phyloP scores from a whole-genome alignment of 2,329 filamentous ascomycete genomes.

The Plenodomus biglobosus region DNA sequence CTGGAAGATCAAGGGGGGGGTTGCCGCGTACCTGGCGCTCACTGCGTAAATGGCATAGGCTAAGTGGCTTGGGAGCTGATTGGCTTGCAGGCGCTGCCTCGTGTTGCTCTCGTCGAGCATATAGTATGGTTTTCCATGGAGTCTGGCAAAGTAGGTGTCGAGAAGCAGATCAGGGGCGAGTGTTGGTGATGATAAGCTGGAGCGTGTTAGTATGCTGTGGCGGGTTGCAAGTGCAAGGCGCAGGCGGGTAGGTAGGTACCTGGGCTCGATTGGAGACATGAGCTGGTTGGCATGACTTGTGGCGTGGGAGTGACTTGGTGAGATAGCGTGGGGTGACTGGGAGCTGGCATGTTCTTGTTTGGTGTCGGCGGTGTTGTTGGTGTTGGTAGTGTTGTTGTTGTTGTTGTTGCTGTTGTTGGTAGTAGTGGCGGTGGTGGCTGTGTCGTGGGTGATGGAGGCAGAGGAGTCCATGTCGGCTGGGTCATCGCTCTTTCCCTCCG shows the following conservation, averaged over 20 bases:
- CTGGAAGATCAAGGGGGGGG: conserved; percentile 51
- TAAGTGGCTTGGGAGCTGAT: conserved; percentile 60
- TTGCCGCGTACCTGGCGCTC: conserved; percentile 44
- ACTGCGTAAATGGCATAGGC: conserved; percentile 57
- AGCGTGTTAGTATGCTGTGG: conserved; percentile 18
- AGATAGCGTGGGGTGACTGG: conserved; percentile 27
- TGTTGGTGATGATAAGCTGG: conserved; percentile 45
- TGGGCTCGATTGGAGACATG: conserved; percentile 44
- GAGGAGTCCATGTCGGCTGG: conserved; percentile 31
- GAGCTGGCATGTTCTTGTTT: conserved; percentile 23
- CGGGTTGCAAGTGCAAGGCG: conserved; percentile 3
- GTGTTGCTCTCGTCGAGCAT: conserved; percentile 77
- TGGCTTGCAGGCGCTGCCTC: conserved; percentile 69
- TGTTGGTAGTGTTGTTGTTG: too few relatives aligned
- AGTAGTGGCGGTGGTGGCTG: conserved; percentile 23
- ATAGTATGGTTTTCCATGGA: conserved; percentile 80
- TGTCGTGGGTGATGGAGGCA: conserved; percentile 6
- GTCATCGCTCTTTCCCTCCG: conserved; percentile 51
- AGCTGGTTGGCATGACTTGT: conserved; percentile 34
- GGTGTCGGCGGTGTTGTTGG: conserved; percentile 25
- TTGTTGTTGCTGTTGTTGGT: conserved; percentile 29
- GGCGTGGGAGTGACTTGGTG: conserved; percentile 23
- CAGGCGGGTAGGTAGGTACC: conserved; percentile 19
- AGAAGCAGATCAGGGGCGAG: conserved; percentile 65
- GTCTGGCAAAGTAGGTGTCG: conserved; percentile 75